Evolutionary conservation across 352 stramenopile species (phyloP).

Genomic region (Phytopythium litorale): DNA sequence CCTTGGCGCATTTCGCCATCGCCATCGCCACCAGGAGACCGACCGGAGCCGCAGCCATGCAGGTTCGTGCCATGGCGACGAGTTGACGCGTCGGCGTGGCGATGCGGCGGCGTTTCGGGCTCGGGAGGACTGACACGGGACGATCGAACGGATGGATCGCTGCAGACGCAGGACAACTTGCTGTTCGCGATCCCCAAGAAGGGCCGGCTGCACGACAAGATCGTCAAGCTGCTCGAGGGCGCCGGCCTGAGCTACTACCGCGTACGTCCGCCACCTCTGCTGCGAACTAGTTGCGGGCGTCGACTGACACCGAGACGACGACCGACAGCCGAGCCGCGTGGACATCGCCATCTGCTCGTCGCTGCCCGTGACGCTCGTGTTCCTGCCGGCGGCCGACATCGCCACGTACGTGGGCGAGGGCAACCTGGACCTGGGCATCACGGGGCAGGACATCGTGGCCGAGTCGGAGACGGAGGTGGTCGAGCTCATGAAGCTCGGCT

Average conservation of each 20-base stretch:
- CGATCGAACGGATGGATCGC: too few relatives aligned
- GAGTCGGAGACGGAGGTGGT: slow-evolving; percentile 91
- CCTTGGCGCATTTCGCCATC: not conserved
- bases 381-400: slow-evolving; percentile 97
- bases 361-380: slow-evolving; percentile 96
- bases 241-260: slow-evolving; percentile 95
- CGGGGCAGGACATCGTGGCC: slow-evolving; percentile 93
- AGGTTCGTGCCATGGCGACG: not conserved
- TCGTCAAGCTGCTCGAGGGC: slow-evolving; percentile 94
- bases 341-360: slow-evolving; percentile 93
- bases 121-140: not conserved
- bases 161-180: slow-evolving; percentile 50
- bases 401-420: slow-evolving; percentile 97
- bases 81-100: too few relatives aligned
- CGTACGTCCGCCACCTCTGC: slow-evolving; percentile 24
- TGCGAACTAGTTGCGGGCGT: not conserved
- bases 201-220: slow-evolving; percentile 95
- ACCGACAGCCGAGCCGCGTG: slow-evolving; percentile 64
- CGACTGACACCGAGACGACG: not conserved
- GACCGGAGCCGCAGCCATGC: not conserved
- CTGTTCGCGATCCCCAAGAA: slow-evolving; percentile 98
- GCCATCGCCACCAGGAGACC: not conserved
- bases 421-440: slow-evolving; percentile 98
- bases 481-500: slow-evolving; percentile 93
- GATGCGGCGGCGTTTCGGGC: too few relatives aligned